Evolutionary conservation across 2,329 filamentous ascomycete species (phyloP).

Genomic region (Penicillium sp.): DNA sequence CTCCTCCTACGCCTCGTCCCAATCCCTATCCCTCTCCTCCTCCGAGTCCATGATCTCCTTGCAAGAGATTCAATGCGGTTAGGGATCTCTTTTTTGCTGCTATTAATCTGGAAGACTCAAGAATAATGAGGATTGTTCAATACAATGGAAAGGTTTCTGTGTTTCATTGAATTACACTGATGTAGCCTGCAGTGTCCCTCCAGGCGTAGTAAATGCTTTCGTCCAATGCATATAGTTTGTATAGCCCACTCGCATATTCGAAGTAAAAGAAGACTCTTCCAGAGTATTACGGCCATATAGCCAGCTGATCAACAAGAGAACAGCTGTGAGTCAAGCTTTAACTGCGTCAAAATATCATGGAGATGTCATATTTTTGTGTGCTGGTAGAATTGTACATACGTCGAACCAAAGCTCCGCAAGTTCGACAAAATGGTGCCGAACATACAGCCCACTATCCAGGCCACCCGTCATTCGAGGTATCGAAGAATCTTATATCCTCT

Average conservation of each 20-base stretch:
- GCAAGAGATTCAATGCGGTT: background rate
- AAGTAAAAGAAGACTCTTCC: background rate
- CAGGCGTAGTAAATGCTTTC: too few species aligned
- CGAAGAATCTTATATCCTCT: constrained; percentile 8
- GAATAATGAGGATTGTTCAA: background rate
- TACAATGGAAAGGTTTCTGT: background rate
- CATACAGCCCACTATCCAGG: background rate
- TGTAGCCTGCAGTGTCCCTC: too few species aligned
- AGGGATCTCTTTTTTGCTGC: background rate
- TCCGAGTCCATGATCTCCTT: background rate
- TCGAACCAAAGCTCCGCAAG: background rate
- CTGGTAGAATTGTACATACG: background rate
- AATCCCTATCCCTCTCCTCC: background rate
- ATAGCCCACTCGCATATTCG: too few species aligned
- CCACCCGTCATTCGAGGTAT: constrained; percentile 1
- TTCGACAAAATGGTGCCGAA: background rate
- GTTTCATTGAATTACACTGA: background rate
- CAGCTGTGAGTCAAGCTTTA: background rate
- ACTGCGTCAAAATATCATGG: background rate
- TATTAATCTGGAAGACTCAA: background rate
- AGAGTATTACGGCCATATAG: background rate
- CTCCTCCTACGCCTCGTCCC: background rate
- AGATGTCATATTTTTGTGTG: background rate
- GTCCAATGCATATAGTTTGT: too few species aligned
- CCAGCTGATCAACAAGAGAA: background rate